A percentile compares a stretch with the other conserved stretches of the same genome.
Conservation (phyloP, 108 stramenopile species). For the Fistulifera solaris region DNA sequence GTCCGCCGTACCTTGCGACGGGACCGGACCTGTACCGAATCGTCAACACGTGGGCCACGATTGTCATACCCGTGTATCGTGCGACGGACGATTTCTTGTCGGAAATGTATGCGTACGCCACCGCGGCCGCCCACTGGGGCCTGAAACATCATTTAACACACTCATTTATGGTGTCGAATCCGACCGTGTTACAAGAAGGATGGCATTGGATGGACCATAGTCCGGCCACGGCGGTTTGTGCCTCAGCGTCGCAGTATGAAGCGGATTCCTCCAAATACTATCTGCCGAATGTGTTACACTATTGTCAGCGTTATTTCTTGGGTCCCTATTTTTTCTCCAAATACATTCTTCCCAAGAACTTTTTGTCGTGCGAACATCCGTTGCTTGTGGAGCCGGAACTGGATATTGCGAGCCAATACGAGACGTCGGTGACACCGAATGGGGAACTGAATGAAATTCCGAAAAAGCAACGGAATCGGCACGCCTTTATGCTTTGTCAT, state of each 20-base stretch:
- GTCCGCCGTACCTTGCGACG: slow-evolving; percentile 72
- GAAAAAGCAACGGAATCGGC: slow-evolving; percentile 21
- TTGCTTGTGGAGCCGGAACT: slow-evolving; percentile 53
- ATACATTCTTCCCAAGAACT: slow-evolving; percentile 48
- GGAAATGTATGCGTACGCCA: slow-evolving; percentile 88
- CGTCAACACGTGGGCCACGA: slow-evolving; percentile 48
- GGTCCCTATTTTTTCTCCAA: slow-evolving; percentile 46
- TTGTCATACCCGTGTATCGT: slow-evolving; percentile 56
- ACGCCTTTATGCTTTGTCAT: slow-evolving; percentile 61
- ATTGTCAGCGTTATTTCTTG: slow-evolving; percentile 41
- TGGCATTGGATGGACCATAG: slow-evolving; percentile 47
- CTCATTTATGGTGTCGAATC: slow-evolving; percentile 68
- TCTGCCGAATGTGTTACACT: slow-evolving; percentile 46
- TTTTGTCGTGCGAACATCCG: slow-evolving; percentile 58
- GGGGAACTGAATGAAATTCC: not conserved
- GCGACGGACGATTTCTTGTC: slow-evolving; percentile 63
- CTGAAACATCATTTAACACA: slow-evolving; percentile 49
- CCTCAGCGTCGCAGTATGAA: slow-evolving; percentile 54
- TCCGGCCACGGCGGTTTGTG: slow-evolving; percentile 33
- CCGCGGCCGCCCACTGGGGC: slow-evolving; percentile 71
- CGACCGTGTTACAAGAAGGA: slow-evolving; percentile 39
- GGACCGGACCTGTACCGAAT: slow-evolving; percentile 65
- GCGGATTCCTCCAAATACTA: not conserved
- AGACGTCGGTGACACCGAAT: slow-evolving; percentile 30
- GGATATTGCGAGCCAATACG: slow-evolving; percentile 40